Conservation (phyloP, 306 rosid species). For the Psophocarpus tetragonolobus region DNA sequence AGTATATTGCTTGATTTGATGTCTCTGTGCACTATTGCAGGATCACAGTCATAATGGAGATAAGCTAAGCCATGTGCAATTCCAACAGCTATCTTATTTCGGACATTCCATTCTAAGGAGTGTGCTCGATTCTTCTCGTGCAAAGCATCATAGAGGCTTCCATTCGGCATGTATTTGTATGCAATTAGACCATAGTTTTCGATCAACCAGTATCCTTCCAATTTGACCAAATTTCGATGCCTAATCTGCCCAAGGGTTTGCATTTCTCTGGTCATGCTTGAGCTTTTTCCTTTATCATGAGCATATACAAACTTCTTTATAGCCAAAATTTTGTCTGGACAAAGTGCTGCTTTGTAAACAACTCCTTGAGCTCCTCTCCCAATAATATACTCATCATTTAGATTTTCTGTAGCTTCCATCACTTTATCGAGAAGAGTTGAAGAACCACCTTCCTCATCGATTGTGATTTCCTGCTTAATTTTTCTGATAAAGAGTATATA, state of each 20-base stretch:
- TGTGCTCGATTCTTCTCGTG: slow-evolving; percentile 56
- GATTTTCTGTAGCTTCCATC: slow-evolving; percentile 62
- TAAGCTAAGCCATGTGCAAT: slow-evolving; percentile 72
- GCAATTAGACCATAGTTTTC: slow-evolving; percentile 63
- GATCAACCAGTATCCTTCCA: slow-evolving; percentile 61
- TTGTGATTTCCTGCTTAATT: slow-evolving; percentile 35
- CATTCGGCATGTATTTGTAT: slow-evolving; percentile 72
- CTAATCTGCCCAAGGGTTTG: slow-evolving; percentile 58
- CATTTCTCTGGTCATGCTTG: slow-evolving; percentile 66
- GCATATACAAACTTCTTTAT: slow-evolving; percentile 62
- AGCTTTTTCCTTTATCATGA: slow-evolving; percentile 39
- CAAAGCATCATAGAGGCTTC: slow-evolving; percentile 76
- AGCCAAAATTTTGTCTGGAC: slow-evolving; percentile 50
- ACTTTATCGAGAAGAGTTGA: slow-evolving; percentile 47
- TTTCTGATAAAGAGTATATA: slow-evolving; percentile 37
- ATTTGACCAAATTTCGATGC: slow-evolving; percentile 69
- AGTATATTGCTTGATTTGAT: slow-evolving; percentile 78
- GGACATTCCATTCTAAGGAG: slow-evolving; percentile 58
- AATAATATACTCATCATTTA: slow-evolving; percentile 52
- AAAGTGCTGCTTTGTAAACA: slow-evolving; percentile 65
- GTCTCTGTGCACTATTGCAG: slow-evolving; percentile 77
- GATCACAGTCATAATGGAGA: slow-evolving; percentile 79
- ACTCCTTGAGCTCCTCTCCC: slow-evolving; percentile 86
- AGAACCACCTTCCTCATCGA: slow-evolving; percentile 33
- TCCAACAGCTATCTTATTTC: slow-evolving; percentile 68